Conservation (phyloP, 768 basidiomycete genomes). For the Boletus rubescentipes region DNA sequence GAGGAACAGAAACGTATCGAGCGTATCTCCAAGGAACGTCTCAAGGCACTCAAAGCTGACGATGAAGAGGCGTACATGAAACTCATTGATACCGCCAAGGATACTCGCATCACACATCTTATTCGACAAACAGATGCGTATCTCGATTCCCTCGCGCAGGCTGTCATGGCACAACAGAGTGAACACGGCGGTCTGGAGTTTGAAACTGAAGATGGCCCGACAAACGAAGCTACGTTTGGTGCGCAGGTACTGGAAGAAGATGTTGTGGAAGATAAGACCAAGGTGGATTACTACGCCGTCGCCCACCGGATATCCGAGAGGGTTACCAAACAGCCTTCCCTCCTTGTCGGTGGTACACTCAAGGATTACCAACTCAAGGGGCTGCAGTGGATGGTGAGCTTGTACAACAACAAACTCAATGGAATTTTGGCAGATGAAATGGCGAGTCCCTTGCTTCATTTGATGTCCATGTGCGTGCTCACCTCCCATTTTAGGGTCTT, state of each 20-base stretch:
- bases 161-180: conserved; percentile 89
- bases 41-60: conserved; percentile 95
- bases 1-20: conserved; percentile 98
- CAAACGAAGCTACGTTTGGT: conserved; percentile 89
- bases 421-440: conserved; percentile 96
- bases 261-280: conserved; percentile 58
- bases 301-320: conserved; percentile 92
- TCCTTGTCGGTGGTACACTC: conserved; percentile 84
- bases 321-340: conserved; percentile 64
- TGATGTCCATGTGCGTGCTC: conserved; percentile 7
- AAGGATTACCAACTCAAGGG: conserved; percentile 97
- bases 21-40: conserved; percentile 93
- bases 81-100: conserved; percentile 98
- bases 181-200: conserved; percentile 52
- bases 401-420: conserved; percentile 95
- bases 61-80: conserved; percentile 99
- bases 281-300: conserved; percentile 94
- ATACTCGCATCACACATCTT: conserved; percentile 96
- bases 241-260: conserved; percentile 75
- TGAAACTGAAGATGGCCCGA: conserved; percentile 68
- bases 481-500: conserved; percentile 61
- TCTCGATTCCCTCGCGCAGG: conserved; percentile 92
- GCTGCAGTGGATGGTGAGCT: conserved; percentile 96
- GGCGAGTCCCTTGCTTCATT: conserved; percentile 43
- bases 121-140: conserved; percentile 92